Evolutionary conservation across 2,329 filamentous ascomycete species (phyloP), one percentile per base, ranked within the genome.

Genomic region (Fusarium dlaminii): DNA sequence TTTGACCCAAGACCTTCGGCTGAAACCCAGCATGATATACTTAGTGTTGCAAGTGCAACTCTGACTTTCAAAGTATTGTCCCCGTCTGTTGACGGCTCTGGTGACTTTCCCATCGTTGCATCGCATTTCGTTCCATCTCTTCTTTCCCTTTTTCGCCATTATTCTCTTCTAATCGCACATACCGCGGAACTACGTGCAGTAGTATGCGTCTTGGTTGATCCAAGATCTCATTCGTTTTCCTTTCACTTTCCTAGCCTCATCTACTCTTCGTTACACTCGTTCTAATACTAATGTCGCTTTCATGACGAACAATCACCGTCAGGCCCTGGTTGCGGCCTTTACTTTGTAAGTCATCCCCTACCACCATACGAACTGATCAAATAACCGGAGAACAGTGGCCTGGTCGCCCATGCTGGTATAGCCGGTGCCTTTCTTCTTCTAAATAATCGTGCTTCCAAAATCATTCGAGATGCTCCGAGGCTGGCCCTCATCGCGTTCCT

Each of bases 401-500:
- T 88, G 70, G 83, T 90, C 63, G 83, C 89, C 75, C 87, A 87
- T 77, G 86, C 87, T 61, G 86, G 88, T 36, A 83, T 85, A 56
- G 83, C 83, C 49, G 83, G 85, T 57, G 81, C 86, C 73, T 81
- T 87, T 79, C 82, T 87, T 75, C 81, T 84, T 69, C 82, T 84
- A 70, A 86, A 82, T 77, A 84, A 85, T 74, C 83, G 87, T 83
- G 83, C 85, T 78, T 84, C 83, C 68, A 81, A 85, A 45, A 80
- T 89, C 68, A 84, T 88, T 78, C 85, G 86, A 81, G 87, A 90
- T 82, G 87, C 87, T 83, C 85, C 86, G 88, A 90, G 89, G 88
- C 89, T 90, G 88, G 88, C 86, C 88, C 88, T 90, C 87, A 82
- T 86, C 77, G 80, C 83, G 73, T 90, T 90, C 79, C 84, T 90